Conservation (phyloP, 192 early-diverging fungal species). For the Coemansia sp. region DNA sequence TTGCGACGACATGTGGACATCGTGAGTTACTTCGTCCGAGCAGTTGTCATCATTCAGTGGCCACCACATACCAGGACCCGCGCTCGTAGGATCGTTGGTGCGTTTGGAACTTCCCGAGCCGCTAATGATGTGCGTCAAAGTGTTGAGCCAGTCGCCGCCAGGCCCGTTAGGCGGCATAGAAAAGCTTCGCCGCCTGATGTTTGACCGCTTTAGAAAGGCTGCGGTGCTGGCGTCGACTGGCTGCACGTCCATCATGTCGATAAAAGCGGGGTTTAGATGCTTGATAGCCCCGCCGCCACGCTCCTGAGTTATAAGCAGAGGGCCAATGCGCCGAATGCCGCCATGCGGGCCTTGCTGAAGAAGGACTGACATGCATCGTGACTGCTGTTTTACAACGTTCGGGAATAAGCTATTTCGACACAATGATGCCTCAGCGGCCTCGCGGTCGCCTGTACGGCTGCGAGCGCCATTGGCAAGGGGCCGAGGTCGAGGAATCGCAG, state of each 20-base stretch:
- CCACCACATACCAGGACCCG: slow-evolving; percentile 58
- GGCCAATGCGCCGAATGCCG: slow-evolving; percentile 50
- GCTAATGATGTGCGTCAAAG: slow-evolving; percentile 24
- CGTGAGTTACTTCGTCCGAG: slow-evolving; percentile 49
- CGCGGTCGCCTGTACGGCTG: slow-evolving; percentile 11
- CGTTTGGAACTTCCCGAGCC: slow-evolving; percentile 12
- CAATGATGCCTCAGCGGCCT: slow-evolving; percentile 21
- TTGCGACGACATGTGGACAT: slow-evolving; percentile 38
- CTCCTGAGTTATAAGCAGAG: slow-evolving; percentile 46
- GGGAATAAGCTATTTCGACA: slow-evolving; percentile 55
- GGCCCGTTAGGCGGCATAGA: slow-evolving; percentile 32
- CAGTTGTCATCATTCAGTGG: slow-evolving; percentile 57
- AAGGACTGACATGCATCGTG: slow-evolving; percentile 52
- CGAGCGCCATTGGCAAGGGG: slow-evolving; percentile 9
- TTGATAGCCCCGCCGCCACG: slow-evolving; percentile 49
- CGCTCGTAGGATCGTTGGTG: slow-evolving; percentile 4
- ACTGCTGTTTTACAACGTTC: slow-evolving; percentile 54
- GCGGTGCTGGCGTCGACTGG: slow-evolving; percentile 42
- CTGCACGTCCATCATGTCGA: slow-evolving; percentile 58
- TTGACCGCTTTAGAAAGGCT: slow-evolving; percentile 40
- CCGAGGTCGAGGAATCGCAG: neutral
- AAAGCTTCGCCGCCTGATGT: slow-evolving; percentile 52
- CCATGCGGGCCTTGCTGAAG: slow-evolving; percentile 57
- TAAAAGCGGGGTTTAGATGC: slow-evolving; percentile 47
- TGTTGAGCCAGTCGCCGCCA: slow-evolving; percentile 35